phyloP scores from a whole-genome alignment of 2,329 filamentous ascomycete species.

The Talaromyces pinophilus region DNA sequence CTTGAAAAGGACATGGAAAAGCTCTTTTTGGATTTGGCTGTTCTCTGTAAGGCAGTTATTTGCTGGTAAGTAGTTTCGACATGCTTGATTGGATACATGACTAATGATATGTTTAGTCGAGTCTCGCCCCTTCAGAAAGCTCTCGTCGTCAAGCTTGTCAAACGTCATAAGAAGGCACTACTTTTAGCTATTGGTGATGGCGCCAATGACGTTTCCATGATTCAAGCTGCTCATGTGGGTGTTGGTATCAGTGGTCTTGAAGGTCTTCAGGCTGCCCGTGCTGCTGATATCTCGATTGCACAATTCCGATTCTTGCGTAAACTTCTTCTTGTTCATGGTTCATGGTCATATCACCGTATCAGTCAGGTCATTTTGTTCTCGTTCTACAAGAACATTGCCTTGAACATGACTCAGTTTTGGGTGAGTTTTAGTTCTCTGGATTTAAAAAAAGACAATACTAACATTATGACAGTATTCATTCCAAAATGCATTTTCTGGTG shows the following conservation, averaged over 20 bases:
- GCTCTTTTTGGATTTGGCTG: conserved; percentile 84
- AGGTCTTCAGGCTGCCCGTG: conserved; percentile 92
- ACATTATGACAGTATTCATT: conserved; percentile 72
- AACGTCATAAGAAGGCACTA: conserved; percentile 87
- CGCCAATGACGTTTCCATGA: conserved; percentile 99
- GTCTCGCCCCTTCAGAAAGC: conserved; percentile 97
- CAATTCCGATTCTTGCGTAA: conserved; percentile 96
- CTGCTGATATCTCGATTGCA: conserved; percentile 91
- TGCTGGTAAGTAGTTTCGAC: conserved; percentile 62
- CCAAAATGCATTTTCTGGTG: conserved; percentile 95
- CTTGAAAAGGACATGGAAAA: conserved; percentile 93
- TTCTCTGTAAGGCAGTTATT: conserved; percentile 98
- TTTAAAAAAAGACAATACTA: conserved; percentile 28
- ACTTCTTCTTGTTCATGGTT: conserved; percentile 87
- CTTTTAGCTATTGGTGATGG: conserved; percentile 95
- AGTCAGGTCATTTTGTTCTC: conserved; percentile 97
- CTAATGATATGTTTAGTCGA: conserved; percentile 58
- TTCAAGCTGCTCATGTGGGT: conserved; percentile 96
- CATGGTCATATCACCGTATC: conserved; percentile 96
- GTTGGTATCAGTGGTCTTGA: conserved; percentile 97
- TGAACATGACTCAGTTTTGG: conserved; percentile 99
- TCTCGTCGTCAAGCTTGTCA: conserved; percentile 95
- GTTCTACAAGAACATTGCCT: conserved; percentile 98
- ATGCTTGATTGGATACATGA: background rate
- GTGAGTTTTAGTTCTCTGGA: conserved; percentile 53